Base-by-base conservation (phyloP, 164 flowering plant genomes). In the Magnolia kwangsiensis region DNA sequence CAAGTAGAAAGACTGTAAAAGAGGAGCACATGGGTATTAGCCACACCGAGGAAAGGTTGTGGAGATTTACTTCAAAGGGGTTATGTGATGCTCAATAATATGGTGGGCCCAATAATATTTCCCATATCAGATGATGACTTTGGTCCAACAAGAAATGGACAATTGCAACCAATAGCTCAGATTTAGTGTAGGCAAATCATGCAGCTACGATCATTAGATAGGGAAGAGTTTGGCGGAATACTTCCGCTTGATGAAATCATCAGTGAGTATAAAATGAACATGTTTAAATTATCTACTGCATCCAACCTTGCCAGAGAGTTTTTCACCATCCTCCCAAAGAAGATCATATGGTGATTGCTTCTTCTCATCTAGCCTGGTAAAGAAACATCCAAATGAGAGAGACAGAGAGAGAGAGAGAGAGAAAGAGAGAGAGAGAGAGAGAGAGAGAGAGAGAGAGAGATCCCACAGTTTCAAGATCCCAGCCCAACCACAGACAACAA, bases 1-100 rank as follows among this genome's bases (percentile, higher is more conserved):
- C 24, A 92, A 81, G 81, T 96, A 96, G 81, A 96, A 92, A 37
- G 97, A 84, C 98, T 94, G 89, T 61, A 82, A 14, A 67, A 75
- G 27, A 45, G 31, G 16, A 6, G 51, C 69, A 18, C 13, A 21
- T 73, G 45, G 67, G 27, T 29, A 75, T 67, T 72, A 78, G 59
- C 74, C 67, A 73, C 50, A 72, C 2, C 19, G 1, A 55, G 13
- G 2, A 16, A 55, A 55, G 11, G 61, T 55, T 16, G 61, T 9
- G 13, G 4, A 16, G 16, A 55, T 11, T 16, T 37, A 37, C 13
- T 55, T 55, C 61, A 55, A 11, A 66, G 21, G 31, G 27, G 69
- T 10, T 55, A 55, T 55, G 61, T 16, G 18, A 55, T 55, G 61
- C 4, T 55, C 61, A 16, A 16, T 37, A 16, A 16, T 55, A 16